Conservation (phyloP, 2,329 filamentous ascomycete species). For the Alternaria ventricosa region DNA sequence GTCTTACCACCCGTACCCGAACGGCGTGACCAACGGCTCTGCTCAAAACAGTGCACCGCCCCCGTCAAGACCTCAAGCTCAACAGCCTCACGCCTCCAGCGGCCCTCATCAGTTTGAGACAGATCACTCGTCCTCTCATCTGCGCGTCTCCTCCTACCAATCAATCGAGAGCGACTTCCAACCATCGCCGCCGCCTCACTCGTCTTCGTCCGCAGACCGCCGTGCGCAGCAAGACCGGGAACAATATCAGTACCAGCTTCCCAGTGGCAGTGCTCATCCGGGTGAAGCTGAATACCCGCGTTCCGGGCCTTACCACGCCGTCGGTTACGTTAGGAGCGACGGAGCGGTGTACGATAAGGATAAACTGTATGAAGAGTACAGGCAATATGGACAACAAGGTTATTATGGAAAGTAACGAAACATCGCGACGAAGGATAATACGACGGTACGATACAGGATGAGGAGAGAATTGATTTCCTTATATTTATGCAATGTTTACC, state of each 20-base stretch:
- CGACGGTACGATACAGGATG: not conserved
- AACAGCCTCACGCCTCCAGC: too few species aligned
- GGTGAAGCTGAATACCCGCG: not conserved
- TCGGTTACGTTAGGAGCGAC: not conserved
- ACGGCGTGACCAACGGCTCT: too few species aligned
- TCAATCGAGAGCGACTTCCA: not conserved
- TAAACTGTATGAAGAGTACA: slow-evolving; percentile 1
- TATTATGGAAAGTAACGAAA: not conserved
- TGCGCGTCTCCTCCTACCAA: not conserved
- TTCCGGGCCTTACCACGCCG: slow-evolving; percentile 1
- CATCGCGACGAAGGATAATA: not conserved
- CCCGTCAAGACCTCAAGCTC: not conserved
- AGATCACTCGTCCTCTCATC: not conserved
- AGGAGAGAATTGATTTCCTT: not conserved
- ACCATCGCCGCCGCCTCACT: not conserved
- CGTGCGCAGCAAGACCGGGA: not conserved
- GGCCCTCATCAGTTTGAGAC: not conserved
- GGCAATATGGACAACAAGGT: not conserved
- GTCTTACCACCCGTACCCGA: not conserved
- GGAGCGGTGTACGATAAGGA: not conserved
- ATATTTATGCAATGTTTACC: not conserved
- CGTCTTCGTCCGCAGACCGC: not conserved
- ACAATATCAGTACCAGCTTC: not conserved
- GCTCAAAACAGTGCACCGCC: not conserved
- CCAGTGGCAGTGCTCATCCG: not conserved